A percentile compares a stretch with the other conserved stretches of the same genome.
Conservation (phyloP, 2,329 filamentous ascomycete genomes). For the Fonsecaea nubica region DNA sequence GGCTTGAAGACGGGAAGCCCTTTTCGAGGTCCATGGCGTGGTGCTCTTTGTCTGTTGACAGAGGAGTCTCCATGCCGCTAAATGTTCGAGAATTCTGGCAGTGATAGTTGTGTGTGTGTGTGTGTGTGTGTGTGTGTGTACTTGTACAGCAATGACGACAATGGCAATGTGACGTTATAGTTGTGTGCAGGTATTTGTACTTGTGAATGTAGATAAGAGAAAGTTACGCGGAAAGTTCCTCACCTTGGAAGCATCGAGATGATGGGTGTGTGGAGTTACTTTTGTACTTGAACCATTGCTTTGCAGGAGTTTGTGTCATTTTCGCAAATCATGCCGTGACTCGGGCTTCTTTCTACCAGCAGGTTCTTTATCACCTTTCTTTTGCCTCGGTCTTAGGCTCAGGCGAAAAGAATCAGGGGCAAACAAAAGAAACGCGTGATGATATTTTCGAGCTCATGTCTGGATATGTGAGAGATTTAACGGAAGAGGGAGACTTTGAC, state of each 20-base stretch:
- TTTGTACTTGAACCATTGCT: neutral
- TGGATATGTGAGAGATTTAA: neutral
- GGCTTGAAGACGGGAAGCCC: slow-evolving; percentile 5
- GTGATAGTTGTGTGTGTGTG: neutral
- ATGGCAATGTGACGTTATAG: neutral
- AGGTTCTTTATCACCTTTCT: neutral
- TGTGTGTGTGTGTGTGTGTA: neutral
- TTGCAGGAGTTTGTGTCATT: neutral
- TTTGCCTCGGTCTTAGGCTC: neutral
- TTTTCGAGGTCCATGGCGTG: slow-evolving; percentile 13
- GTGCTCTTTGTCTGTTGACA: neutral
- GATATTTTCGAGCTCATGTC: neutral
- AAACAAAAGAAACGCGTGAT: slow-evolving; percentile 3
- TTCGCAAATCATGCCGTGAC: neutral
- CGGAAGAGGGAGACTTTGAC: neutral
- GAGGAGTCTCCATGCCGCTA: slow-evolving; percentile 19
- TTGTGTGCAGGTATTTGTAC: too few relatives aligned
- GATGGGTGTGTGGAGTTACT: neutral
- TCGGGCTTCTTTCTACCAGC: neutral
- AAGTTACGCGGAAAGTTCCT: neutral
- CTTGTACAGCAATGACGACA: neutral
- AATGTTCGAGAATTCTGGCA: neutral
- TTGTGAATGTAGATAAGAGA: neutral
- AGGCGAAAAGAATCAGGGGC: neutral
- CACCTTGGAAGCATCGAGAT: neutral